Evolutionary conservation across 495 filamentous ascomycete species (phyloP).

Genomic region (Cryomyces minteri): DNA sequence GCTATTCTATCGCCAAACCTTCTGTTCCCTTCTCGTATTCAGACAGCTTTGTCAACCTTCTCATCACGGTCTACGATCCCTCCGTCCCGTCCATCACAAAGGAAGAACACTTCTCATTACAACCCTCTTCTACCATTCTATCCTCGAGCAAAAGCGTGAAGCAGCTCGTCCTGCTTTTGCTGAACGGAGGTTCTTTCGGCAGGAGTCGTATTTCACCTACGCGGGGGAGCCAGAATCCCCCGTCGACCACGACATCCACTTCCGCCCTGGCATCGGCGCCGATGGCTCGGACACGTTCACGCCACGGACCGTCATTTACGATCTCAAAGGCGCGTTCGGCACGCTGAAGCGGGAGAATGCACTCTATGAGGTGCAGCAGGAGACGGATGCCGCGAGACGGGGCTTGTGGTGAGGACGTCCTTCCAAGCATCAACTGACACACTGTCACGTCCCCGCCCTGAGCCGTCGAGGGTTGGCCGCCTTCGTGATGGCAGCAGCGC

Average conservation of each 20-base stretch:
- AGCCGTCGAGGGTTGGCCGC: not conserved
- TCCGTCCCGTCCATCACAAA: too few species aligned
- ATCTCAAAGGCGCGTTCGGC: conserved; percentile 84
- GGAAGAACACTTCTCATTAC: not conserved
- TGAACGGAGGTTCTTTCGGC: not conserved
- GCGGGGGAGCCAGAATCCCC: conserved; percentile 42
- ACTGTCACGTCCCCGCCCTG: not conserved
- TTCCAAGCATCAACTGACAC: not conserved
- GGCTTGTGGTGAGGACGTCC: conserved; percentile 38
- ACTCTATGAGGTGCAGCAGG: conserved; percentile 55
- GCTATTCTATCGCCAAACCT: not conserved
- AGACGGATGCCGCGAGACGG: conserved; percentile 23
- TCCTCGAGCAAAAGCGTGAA: not conserved
- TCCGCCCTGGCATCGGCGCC: conserved; percentile 67
- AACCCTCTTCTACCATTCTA: conserved; percentile 7
- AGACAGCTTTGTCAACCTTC: too few species aligned
- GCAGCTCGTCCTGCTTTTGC: not conserved
- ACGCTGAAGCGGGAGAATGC: conserved; percentile 75
- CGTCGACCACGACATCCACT: conserved; percentile 85
- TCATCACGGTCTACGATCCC: too few species aligned
- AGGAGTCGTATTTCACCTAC: conserved; percentile 98
- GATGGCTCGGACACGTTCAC: conserved; percentile 81
- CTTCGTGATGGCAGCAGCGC: not conserved
- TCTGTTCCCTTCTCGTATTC: conserved; percentile 2
- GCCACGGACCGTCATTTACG: conserved; percentile 82